Evolutionary conservation across 176 grass and related monocot genomes (phyloP).

Genomic region (Oropetium thomaeum): DNA sequence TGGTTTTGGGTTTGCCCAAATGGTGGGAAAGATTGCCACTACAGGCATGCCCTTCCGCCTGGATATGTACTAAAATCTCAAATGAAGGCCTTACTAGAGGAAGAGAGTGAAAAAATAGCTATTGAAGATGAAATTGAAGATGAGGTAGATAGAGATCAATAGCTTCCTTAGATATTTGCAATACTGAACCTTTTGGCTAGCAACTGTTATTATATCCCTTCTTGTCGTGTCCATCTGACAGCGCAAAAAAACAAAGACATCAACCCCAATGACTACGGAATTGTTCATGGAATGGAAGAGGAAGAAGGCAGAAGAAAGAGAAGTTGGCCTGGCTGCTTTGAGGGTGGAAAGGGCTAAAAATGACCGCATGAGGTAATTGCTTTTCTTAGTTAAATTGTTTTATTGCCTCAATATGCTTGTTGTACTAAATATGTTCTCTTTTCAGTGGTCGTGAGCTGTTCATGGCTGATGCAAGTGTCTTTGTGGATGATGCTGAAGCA

Average conservation of each 20-base stretch:
- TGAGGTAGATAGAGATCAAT: slow-evolving; percentile 49
- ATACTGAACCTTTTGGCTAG: not conserved
- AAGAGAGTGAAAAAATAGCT: slow-evolving; percentile 84
- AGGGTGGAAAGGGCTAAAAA: slow-evolving; percentile 93
- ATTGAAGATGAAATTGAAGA: slow-evolving; percentile 99
- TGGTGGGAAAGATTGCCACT: slow-evolving; percentile 93
- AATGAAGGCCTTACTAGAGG: slow-evolving; percentile 98
- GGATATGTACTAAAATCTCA: slow-evolving; percentile 98
- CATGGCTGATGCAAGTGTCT: slow-evolving; percentile 86
- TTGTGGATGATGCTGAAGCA: slow-evolving; percentile 96
- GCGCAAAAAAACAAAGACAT: slow-evolving; percentile 67
- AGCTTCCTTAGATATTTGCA: slow-evolving; percentile 3
- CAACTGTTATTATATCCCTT: slow-evolving; percentile 14
- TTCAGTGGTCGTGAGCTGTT: slow-evolving; percentile 98
- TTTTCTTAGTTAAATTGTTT: slow-evolving; percentile 13
- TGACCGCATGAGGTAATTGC: slow-evolving; percentile 91
- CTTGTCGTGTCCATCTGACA: slow-evolving; percentile 40
- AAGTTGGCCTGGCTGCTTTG: slow-evolving; percentile 72
- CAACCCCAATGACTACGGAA: slow-evolving; percentile 78
- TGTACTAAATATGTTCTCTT: slow-evolving; percentile 25
- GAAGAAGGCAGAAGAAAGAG: slow-evolving; percentile 86
- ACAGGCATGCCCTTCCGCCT: slow-evolving; percentile 91
- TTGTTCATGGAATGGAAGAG: slow-evolving; percentile 97
- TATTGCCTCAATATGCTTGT: slow-evolving; percentile 1
- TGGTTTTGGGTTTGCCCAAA: slow-evolving; percentile 99